Percentiles rank a stretch among this genome's conserved stretches.
phyloP scores from a whole-genome alignment of 2,329 filamentous ascomycete species.

The Phaeoacremonium minimum region DNA sequence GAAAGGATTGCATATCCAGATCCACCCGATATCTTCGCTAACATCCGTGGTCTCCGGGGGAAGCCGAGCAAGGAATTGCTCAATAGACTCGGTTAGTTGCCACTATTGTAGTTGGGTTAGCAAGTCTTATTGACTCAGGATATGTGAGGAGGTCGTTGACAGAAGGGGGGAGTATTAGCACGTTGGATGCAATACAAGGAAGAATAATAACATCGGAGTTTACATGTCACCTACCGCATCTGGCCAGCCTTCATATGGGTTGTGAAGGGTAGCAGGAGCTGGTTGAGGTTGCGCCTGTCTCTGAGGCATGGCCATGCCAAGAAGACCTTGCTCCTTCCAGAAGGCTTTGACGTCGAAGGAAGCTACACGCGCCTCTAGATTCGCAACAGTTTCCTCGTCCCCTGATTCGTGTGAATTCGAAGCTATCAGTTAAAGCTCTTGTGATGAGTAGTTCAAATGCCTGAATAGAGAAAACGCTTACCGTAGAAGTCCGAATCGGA shows the following conservation, averaged over 20 bases:
- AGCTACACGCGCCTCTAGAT: conserved; percentile 45
- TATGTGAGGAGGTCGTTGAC: too few species aligned
- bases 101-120: too few species aligned
- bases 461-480: too few species aligned
- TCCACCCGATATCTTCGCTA: conserved; percentile 54
- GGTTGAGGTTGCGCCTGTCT: conserved; percentile 2
- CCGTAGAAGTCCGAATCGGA: conserved; percentile 54
- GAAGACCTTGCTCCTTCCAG: conserved; percentile 13
- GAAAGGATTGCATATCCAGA: conserved; percentile 67
- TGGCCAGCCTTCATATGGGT: conserved; percentile 57
- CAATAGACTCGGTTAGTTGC: conserved; percentile 35
- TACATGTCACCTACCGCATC: too few species aligned
- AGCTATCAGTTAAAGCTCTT: too few species aligned
- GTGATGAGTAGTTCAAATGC: too few species aligned
- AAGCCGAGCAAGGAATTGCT: conserved; percentile 59
- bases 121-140: conserved; percentile 53
- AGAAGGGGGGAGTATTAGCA: too few species aligned
- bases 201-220: too few species aligned
- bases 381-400: conserved; percentile 40
- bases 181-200: too few species aligned
- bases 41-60: conserved; percentile 59
- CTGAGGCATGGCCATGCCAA: conserved; percentile 3
- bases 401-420: too few species aligned
- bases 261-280: conserved; percentile 36
- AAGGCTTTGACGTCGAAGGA: conserved; percentile 39